These are phyloP conservation scores for Wallemia hederae DNA, from an alignment of 1,284 basidiomycete genomes.

Conservation along the genomic window DNA sequence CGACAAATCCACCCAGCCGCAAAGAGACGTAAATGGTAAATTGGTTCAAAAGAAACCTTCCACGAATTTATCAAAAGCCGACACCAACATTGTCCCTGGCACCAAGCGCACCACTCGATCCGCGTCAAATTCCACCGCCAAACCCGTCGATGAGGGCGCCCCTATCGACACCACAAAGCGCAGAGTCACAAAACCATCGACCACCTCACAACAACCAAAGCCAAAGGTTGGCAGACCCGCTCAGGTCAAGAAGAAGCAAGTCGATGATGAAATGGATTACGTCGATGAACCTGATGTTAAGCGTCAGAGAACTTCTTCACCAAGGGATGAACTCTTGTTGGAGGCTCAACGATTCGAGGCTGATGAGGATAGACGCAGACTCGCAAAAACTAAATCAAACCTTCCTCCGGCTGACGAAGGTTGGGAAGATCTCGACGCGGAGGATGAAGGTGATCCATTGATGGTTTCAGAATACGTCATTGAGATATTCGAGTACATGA, in stretches of 20 bases:
- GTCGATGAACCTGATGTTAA: slow-evolving; percentile 8
- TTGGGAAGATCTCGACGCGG: slow-evolving; percentile 67
- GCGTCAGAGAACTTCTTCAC: slow-evolving; percentile 13
- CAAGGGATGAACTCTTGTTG: slow-evolving; percentile 11
- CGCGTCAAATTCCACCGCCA: slow-evolving; percentile 10
- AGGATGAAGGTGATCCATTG: slow-evolving; percentile 73
- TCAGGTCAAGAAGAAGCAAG: neutral
- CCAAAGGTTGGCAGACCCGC: neutral
- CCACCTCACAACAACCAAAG: neutral
- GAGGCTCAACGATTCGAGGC: slow-evolving; percentile 13
- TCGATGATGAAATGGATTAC: slow-evolving; percentile 1
- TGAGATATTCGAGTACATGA: slow-evolving; percentile 83
- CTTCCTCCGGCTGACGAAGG: slow-evolving; percentile 21
- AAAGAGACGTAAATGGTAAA: slow-evolving; percentile 4
- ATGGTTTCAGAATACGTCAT: slow-evolving; percentile 93
- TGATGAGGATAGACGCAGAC: slow-evolving; percentile 9
- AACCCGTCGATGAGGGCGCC: slow-evolving; percentile 13
- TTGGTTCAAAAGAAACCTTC: slow-evolving; percentile 3
- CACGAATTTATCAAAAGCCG: slow-evolving; percentile 6
- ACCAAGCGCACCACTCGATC: slow-evolving; percentile 14
- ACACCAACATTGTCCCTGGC: slow-evolving; percentile 6
- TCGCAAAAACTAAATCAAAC: slow-evolving; percentile 9
- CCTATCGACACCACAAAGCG: slow-evolving; percentile 11
- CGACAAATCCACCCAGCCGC: neutral
- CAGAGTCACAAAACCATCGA: neutral